Evolutionary conservation across 2,329 filamentous ascomycete species (phyloP).

Genomic region (Ascochyta rabiei): DNA sequence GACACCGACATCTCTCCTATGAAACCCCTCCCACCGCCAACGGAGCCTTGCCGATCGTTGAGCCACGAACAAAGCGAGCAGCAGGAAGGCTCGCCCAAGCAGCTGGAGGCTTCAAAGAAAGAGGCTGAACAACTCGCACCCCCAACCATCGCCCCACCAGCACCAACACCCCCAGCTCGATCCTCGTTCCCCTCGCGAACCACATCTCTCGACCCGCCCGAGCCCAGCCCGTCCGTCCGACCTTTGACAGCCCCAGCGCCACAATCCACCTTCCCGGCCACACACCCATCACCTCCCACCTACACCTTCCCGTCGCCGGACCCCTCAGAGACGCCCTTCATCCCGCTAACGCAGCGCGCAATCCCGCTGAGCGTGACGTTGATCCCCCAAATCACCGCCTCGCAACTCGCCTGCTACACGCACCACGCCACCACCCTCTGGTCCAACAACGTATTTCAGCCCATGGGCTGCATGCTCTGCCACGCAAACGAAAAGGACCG

Average conservation of each 20-base stretch:
- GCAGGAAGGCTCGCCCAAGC: constrained; percentile 5
- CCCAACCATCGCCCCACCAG: not conserved
- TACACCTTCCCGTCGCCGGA: not conserved
- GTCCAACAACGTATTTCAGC: constrained; percentile 41
- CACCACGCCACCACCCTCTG: constrained; percentile 35
- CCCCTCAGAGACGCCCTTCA: constrained; percentile 19
- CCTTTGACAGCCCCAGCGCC: constrained; percentile 13
- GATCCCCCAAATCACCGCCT: constrained; percentile 37
- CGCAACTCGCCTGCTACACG: constrained; percentile 43
- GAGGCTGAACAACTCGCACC: not conserved
- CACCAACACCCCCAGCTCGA: constrained; percentile 7
- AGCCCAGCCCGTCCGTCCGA: constrained; percentile 13
- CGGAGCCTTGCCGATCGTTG: constrained; percentile 29
- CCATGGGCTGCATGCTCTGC: constrained; percentile 47
- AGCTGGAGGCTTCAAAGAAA: not conserved
- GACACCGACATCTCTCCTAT: constrained; percentile 30
- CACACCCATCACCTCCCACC: not conserved
- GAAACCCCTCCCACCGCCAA: constrained; percentile 25
- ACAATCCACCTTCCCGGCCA: constrained; percentile 1
- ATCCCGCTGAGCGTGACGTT: constrained; percentile 19
- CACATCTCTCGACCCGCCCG: constrained; percentile 19
- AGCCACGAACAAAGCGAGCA: constrained; percentile 31
- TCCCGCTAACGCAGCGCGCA: constrained; percentile 28
- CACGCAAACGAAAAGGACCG: constrained; percentile 29
- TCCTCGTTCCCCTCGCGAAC: constrained; percentile 8